Conservation (phyloP, 305 asterid species). For the Fraxinus greggii region DNA sequence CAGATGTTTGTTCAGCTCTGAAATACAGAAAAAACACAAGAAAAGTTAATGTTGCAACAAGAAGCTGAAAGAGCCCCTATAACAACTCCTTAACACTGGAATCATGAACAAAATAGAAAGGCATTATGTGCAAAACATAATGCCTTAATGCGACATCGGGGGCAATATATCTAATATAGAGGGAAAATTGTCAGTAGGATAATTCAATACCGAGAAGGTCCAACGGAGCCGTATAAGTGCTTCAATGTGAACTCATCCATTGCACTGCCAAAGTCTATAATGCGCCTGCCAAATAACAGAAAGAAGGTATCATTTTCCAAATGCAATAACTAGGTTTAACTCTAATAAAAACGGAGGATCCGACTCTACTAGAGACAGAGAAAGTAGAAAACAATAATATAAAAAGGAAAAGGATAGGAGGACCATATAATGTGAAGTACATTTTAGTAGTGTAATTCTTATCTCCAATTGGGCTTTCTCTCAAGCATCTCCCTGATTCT, state of each 20-base stretch:
- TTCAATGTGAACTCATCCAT: conserved; percentile 87
- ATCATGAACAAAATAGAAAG: not conserved
- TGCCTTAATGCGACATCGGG: conserved; percentile 8
- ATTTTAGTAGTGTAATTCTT: conserved; percentile 67
- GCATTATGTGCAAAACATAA: not conserved
- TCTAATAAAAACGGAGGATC: not conserved
- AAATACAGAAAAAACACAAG: conserved; percentile 24
- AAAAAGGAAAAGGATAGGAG: conserved; percentile 9
- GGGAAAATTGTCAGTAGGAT: conserved; percentile 23
- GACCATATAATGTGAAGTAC: conserved; percentile 39
- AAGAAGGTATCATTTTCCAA: conserved; percentile 15
- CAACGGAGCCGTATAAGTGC: conserved; percentile 80
- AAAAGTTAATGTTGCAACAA: conserved; percentile 25
- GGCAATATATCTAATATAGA: conserved; percentile 3
- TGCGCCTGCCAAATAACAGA: conserved; percentile 60
- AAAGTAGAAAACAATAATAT: conserved; percentile 9
- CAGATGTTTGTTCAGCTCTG: conserved; percentile 91
- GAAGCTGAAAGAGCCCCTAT: conserved; percentile 16
- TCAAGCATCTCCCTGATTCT: conserved; percentile 77
- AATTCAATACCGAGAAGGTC: conserved; percentile 88
- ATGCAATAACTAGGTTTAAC: not conserved
- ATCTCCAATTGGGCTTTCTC: conserved; percentile 57
- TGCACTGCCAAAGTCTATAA: conserved; percentile 97
- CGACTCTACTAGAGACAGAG: not conserved
- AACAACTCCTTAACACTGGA: not conserved